Evolutionary conservation across 805 yeast species (phyloP).

Genomic region (Candida patagonica): DNA sequence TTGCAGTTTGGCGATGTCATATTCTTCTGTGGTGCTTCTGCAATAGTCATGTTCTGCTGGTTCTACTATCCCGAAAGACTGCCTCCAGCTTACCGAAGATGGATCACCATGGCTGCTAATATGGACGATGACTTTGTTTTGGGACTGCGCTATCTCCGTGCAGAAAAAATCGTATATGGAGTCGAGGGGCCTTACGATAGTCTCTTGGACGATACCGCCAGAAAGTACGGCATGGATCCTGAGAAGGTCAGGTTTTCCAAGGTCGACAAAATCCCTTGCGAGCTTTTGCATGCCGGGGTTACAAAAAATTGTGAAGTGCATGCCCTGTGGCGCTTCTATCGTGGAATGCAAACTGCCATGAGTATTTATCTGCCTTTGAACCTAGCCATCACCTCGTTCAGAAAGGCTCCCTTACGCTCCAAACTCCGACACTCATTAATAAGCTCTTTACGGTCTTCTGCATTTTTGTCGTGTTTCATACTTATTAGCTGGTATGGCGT

Average conservation of each 20-base stretch:
- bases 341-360: constrained; percentile 36
- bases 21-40: constrained; percentile 15
- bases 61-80: constrained; percentile 30
- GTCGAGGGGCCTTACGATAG: constrained; percentile 24
- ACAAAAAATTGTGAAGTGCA: constrained; percentile 37
- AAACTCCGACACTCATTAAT: constrained; percentile 14
- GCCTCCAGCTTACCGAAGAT: constrained; percentile 36
- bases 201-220: constrained; percentile 28
- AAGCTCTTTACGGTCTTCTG: constrained; percentile 33
- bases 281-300: constrained; percentile 33
- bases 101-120: constrained; percentile 43
- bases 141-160: constrained; percentile 28
- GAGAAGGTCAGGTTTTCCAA: constrained; percentile 24
- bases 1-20: constrained; percentile 9
- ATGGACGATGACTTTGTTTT: constrained; percentile 35
- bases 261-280: constrained; percentile 32
- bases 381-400: constrained; percentile 24
- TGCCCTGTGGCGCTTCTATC: constrained; percentile 36
- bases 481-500: constrained; percentile 40
- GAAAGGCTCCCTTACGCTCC: constrained; percentile 9
- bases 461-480: constrained; percentile 36
- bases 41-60: constrained; percentile 26
- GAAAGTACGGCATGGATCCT: constrained; percentile 29
- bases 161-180: constrained; percentile 31
- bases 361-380: constrained; percentile 36